Evolutionary conservation across 2,329 filamentous ascomycete genomes (phyloP).

Genomic region (Sclerotinia borealis): DNA sequence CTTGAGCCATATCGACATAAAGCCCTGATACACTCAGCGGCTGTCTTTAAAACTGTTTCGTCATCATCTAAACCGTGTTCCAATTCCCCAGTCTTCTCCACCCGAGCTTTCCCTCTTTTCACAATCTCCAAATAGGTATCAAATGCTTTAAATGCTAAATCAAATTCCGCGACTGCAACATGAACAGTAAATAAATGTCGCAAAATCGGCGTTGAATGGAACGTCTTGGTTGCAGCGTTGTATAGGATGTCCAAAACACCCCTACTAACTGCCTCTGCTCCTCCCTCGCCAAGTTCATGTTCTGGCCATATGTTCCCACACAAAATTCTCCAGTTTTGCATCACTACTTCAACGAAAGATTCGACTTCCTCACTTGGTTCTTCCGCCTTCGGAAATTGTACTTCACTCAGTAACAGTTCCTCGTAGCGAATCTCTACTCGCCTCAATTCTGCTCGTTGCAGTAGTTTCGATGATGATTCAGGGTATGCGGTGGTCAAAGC

Average conservation of each 20-base stretch:
- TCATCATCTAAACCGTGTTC: constrained; percentile 74
- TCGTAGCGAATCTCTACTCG: constrained; percentile 77
- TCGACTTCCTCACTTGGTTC: constrained; percentile 76
- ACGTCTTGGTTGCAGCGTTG: constrained; percentile 84
- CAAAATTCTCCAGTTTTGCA: constrained; percentile 79
- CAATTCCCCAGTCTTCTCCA: constrained; percentile 67
- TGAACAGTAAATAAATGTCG: constrained; percentile 85
- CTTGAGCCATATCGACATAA: constrained; percentile 75
- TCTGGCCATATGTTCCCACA: constrained; percentile 77
- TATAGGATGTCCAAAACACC: constrained; percentile 84
- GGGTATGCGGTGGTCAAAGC: constrained; percentile 36
- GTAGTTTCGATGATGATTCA: constrained; percentile 50
- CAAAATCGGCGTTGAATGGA: constrained; percentile 86
- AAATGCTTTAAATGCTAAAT: constrained; percentile 83
- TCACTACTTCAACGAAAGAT: constrained; percentile 69
- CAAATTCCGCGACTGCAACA: constrained; percentile 81
- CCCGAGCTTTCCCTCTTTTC: constrained; percentile 74
- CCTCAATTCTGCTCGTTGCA: constrained; percentile 71
- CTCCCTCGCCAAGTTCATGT: constrained; percentile 73
- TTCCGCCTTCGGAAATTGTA: constrained; percentile 77
- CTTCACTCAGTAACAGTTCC: constrained; percentile 68
- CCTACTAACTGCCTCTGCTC: constrained; percentile 67
- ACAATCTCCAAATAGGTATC: constrained; percentile 89
- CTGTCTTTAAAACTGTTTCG: constrained; percentile 67
- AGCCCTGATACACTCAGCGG: constrained; percentile 72